These are phyloP conservation scores for Pyrus communis DNA, from an alignment of 306 rosid species.

Conservation along the genomic window DNA sequence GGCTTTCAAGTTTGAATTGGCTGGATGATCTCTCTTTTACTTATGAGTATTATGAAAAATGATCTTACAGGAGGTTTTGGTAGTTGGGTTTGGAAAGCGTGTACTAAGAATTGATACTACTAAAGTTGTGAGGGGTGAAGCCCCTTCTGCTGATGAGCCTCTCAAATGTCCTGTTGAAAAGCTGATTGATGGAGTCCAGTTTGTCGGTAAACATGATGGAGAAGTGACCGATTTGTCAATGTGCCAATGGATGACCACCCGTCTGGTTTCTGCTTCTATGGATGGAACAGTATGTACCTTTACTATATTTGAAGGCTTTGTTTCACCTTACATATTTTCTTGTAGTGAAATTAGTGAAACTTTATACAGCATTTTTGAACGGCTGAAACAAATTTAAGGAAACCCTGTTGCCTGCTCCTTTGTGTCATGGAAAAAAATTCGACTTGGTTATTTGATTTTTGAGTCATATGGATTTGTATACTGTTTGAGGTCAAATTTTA, in stretches of 20 bases:
- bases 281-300: conserved; percentile 83
- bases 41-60: conserved; percentile 14
- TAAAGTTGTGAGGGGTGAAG: conserved; percentile 73
- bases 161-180: conserved; percentile 70
- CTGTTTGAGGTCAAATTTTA: not conserved
- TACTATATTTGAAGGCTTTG: not conserved
- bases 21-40: not conserved
- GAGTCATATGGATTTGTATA: not conserved
- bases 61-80: conserved; percentile 72
- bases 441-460: not conserved
- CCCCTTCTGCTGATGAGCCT: conserved; percentile 68
- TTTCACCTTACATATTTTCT: not conserved
- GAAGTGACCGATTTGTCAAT: conserved; percentile 96
- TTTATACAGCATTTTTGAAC: not conserved
- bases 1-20: not conserved
- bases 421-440: not conserved
- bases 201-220: conserved; percentile 86
- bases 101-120: conserved; percentile 85
- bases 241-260: conserved; percentile 99
- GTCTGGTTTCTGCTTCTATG: conserved; percentile 87
- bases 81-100: conserved; percentile 81
- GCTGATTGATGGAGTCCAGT: conserved; percentile 88
- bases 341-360: not conserved
- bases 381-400: not conserved
- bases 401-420: not conserved